Percentiles rank a stretch among this genome's conserved stretches.
phyloP scores from a whole-genome alignment of 257 asterid species.

The Solanum sejunctum region DNA sequence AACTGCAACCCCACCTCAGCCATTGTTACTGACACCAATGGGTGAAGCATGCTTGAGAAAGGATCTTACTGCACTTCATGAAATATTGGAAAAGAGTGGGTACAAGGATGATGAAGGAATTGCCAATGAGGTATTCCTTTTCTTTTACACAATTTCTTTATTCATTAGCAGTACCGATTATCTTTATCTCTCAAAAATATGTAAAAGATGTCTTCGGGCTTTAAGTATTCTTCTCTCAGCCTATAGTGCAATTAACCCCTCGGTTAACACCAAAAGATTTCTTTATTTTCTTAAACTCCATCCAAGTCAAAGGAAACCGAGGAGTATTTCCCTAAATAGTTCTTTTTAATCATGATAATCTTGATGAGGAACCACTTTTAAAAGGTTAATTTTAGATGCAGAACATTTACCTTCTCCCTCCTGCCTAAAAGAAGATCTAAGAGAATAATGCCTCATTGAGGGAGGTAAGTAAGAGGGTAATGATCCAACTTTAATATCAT shows the following conservation, averaged over 20 bases:
- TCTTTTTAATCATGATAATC: neutral
- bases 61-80: conserved; percentile 88
- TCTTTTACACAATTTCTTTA: neutral
- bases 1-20: conserved; percentile 15
- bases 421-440: neutral
- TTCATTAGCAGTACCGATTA: neutral
- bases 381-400: neutral
- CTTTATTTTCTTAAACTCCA: neutral
- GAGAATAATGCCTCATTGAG: neutral
- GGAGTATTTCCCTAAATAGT: neutral
- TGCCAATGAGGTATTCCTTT: conserved; percentile 52
- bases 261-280: neutral
- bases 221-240: neutral
- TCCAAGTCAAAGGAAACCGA: neutral
- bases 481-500: neutral
- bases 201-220: neutral
- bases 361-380: neutral
- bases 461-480: neutral
- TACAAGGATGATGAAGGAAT: conserved; percentile 88
- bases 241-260: neutral
- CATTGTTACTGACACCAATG: conserved; percentile 26
- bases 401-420: neutral
- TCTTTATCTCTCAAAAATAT: neutral
- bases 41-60: conserved; percentile 86
- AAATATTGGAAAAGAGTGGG: conserved; percentile 57